These are phyloP conservation scores for Scopulariopsis brevicaulis DNA, from an alignment of 2,329 filamentous ascomycete genomes.

Conservation along the genomic window DNA sequence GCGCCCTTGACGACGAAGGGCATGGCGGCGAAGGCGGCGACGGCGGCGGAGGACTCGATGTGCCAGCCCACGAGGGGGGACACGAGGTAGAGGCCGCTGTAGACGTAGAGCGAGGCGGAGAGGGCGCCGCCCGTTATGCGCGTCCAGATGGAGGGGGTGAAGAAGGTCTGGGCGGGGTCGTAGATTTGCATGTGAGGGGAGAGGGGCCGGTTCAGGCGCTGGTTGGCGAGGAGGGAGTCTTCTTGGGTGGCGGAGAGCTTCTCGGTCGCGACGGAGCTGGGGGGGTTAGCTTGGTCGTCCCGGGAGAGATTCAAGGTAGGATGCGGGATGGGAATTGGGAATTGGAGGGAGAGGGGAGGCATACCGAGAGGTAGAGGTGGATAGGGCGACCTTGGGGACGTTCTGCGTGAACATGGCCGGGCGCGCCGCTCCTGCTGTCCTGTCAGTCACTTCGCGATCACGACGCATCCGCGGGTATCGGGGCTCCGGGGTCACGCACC, in stretches of 20 bases:
- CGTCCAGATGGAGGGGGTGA: conserved; percentile 59
- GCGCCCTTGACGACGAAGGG: conserved; percentile 47
- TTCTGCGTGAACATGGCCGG: conserved; percentile 21
- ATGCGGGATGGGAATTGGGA: background rate
- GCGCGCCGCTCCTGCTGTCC: background rate
- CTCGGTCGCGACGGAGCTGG: conserved; percentile 42
- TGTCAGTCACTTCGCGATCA: background rate
- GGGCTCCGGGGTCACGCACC: conserved; percentile 24
- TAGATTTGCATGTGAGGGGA: conserved; percentile 82
- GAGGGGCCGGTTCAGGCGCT: conserved; percentile 73
- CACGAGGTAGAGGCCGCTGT: conserved; percentile 68
- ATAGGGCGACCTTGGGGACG: conserved; percentile 31
- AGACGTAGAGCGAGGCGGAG: conserved; percentile 67
- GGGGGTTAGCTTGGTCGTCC: conserved; percentile 11
- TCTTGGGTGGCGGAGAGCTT: conserved; percentile 42
- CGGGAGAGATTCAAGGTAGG: background rate
- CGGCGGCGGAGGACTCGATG: conserved; percentile 47
- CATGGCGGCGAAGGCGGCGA: conserved; percentile 46
- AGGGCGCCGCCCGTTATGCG: conserved; percentile 73
- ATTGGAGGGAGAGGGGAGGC: conserved; percentile 5
- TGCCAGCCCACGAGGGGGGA: conserved; percentile 61
- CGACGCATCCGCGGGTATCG: background rate
- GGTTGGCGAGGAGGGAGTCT: conserved; percentile 60
- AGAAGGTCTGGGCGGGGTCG: conserved; percentile 77
- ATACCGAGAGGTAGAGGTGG: conserved; percentile 34